phyloP scores from a whole-genome alignment of 1,139 yeast genomes.

The Blastobotrys apis region DNA sequence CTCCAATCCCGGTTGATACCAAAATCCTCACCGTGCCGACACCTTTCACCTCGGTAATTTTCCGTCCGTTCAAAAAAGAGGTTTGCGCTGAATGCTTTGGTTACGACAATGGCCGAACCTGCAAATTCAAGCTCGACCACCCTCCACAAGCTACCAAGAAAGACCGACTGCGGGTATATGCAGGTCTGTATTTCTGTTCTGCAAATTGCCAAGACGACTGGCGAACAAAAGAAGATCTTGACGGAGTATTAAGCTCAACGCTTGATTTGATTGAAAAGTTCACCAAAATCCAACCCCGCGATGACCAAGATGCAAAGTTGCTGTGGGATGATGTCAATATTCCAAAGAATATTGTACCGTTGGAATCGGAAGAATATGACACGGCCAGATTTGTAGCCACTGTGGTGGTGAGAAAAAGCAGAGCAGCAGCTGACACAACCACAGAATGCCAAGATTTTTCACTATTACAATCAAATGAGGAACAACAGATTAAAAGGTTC shows the following conservation, averaged over 20 bases:
- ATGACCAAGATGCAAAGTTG: slow-evolving; percentile 1
- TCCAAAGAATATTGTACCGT: slow-evolving; percentile 8
- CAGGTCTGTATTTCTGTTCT: slow-evolving; percentile 55
- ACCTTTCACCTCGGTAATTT: slow-evolving; percentile 48
- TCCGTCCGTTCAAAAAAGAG: slow-evolving; percentile 58
- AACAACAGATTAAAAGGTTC: slow-evolving; percentile 44
- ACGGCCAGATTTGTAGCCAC: slow-evolving; percentile 39
- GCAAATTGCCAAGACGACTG: slow-evolving; percentile 43
- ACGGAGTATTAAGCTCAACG: slow-evolving; percentile 31
- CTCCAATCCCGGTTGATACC: slow-evolving; percentile 33
- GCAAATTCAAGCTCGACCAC: slow-evolving; percentile 37
- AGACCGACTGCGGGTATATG: slow-evolving; percentile 31
- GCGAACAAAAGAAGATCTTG: slow-evolving; percentile 29
- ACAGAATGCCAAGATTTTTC: too few species aligned
- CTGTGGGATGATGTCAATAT: slow-evolving; percentile 23
- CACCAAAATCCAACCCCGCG: slow-evolving; percentile 4
- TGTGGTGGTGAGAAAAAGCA: slow-evolving; percentile 23
- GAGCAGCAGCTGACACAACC: slow-evolving; percentile 20
- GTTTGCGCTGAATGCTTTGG: slow-evolving; percentile 56
- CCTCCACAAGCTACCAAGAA: slow-evolving; percentile 9
- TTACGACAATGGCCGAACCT: slow-evolving; percentile 47
- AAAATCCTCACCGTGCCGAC: slow-evolving; percentile 40
- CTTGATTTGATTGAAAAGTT: slow-evolving; percentile 33
- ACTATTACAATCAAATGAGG: slow-evolving; percentile 53
- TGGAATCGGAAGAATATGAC: slow-evolving; percentile 41